Conservation (phyloP, 2,329 filamentous ascomycete genomes). For the Penicillium sp. region DNA sequence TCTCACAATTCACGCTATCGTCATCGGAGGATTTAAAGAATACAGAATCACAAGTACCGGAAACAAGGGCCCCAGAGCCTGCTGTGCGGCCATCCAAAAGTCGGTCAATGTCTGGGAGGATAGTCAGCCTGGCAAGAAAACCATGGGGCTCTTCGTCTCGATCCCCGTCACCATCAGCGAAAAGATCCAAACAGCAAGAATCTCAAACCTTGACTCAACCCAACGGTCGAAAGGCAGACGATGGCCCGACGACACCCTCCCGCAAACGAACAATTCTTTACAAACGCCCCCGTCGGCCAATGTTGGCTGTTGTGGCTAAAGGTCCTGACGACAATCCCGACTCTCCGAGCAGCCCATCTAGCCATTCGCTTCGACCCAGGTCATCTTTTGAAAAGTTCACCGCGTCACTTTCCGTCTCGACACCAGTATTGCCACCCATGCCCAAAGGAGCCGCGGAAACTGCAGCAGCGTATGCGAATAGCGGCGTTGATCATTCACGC, state of each 20-base stretch:
- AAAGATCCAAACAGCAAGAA: constrained; percentile 34
- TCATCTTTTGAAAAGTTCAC: constrained; percentile 51
- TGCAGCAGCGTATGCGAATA: constrained; percentile 35
- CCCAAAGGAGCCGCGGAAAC: constrained; percentile 45
- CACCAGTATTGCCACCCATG: constrained; percentile 49
- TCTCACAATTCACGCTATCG: constrained; percentile 40
- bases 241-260: constrained; percentile 24
- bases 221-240: constrained; percentile 17
- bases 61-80: constrained; percentile 32
- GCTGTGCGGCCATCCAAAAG: constrained; percentile 42
- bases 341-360: constrained; percentile 41
- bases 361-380: constrained; percentile 41
- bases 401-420: constrained; percentile 43
- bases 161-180: constrained; percentile 47
- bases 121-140: constrained; percentile 52
- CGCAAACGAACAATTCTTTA: constrained; percentile 35
- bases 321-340: constrained; percentile 34
- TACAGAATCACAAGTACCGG: constrained; percentile 22
- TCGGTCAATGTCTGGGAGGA: constrained; percentile 51
- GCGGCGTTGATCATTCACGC: constrained; percentile 41
- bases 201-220: constrained; percentile 24
- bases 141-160: constrained; percentile 50
- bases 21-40: constrained; percentile 38
- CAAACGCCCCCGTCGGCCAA: constrained; percentile 42
- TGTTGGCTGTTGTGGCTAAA: constrained; percentile 41